Evolutionary conservation across 192 early-diverging fungal genomes (phyloP), one percentile per base, ranked within the genome.

Genomic region (Paraglomus occultum): DNA sequence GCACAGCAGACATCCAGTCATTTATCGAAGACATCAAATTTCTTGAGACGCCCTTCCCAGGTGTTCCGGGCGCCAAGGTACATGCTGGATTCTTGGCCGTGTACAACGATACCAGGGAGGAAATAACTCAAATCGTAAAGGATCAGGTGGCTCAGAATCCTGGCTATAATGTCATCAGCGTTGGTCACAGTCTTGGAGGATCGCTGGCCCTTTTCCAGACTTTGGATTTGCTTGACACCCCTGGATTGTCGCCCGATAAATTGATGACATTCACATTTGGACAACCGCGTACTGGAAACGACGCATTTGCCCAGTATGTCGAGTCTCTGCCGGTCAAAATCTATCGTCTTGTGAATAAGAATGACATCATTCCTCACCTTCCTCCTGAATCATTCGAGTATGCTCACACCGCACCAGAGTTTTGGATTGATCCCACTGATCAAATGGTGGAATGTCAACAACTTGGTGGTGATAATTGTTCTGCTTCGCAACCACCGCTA

Each of bases 231-330:
- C 22, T 64, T 11, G 46, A 38, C 23, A 18, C 23, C 9, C 62
- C 44, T 15, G 62, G 42, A 12, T 64, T 64, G 22, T 48, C 20
- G 12, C 62, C 62, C 17, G 22, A 18, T 15, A 45, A 64, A 17
- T 45, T 64, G 40, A 38, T 64, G 10, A 64, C 62, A 23, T 64
- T 38, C 14, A 64, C 62, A 14, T 64, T 22, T 46, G 62, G 62
- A 0, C 9, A 64, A 64, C 62, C 62, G 31, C 42, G 62, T 8
- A 14, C 22, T 22, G 62, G 62, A 20, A 47, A 64, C 49, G 39
- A 48, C 5, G 45, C 5, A 15, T 64, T 64, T 10, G 5, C 43
- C 11, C 1, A 44, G 11, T 46, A 38, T 44, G 10, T 64, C 17
- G 44, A 20, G 11, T 38, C 20, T 15, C 17, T 38, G 5, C 22